Conservation (phyloP, 2,329 filamentous ascomycete genomes). For the Trichoderma gracile region DNA sequence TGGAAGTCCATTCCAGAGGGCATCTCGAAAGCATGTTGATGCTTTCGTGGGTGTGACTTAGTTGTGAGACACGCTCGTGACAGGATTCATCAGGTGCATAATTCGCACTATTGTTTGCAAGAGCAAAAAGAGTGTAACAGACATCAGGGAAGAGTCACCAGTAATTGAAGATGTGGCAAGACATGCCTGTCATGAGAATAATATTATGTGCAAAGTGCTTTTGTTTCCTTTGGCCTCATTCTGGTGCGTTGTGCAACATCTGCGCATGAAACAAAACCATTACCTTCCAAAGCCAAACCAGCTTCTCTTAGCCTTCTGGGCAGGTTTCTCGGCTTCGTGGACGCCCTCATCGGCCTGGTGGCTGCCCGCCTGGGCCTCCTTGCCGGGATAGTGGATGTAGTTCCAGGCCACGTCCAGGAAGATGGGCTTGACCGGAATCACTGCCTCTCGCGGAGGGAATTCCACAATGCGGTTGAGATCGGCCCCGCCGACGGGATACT, state of each 20-base stretch:
- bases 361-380: slow-evolving; percentile 40
- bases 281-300: slow-evolving; percentile 75
- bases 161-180: too few species aligned
- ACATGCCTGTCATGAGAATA: neutral
- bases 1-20: slow-evolving; percentile 14
- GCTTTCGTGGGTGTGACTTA: neutral
- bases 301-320: slow-evolving; percentile 61
- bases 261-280: slow-evolving; percentile 19
- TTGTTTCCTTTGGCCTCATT: neutral
- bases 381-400: slow-evolving; percentile 87
- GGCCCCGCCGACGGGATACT: slow-evolving; percentile 70
- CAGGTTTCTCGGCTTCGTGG: slow-evolving; percentile 41
- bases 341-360: slow-evolving; percentile 34
- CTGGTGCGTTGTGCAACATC: neutral
- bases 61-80: neutral
- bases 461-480: slow-evolving; percentile 80
- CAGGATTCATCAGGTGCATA: too few species aligned
- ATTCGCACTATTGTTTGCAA: too few species aligned
- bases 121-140: too few species aligned
- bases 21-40: neutral
- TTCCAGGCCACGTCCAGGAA: slow-evolving; percentile 98
- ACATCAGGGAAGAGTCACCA: too few species aligned
- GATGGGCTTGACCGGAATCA: slow-evolving; percentile 88
- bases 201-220: too few species aligned
- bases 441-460: slow-evolving; percentile 80